Evolutionary conservation across 2,329 filamentous ascomycete genomes (phyloP).

Genomic region (Coniochaeta sp.): DNA sequence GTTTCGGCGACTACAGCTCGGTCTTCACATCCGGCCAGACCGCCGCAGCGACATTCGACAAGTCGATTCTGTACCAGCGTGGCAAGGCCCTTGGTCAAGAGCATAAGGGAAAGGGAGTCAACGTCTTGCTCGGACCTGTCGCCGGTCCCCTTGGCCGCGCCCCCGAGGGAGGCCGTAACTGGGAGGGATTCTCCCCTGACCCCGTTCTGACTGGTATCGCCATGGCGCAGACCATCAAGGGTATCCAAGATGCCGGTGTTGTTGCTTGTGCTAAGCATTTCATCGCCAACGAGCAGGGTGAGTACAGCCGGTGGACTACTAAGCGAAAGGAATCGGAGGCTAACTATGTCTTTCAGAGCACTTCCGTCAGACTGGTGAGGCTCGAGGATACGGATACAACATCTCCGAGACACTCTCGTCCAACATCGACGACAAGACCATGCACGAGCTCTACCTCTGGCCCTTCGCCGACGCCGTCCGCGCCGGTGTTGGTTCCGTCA

Average conservation of each 20-base stretch:
- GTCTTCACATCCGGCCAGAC: slow-evolving; percentile 76
- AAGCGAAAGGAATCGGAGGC: not conserved
- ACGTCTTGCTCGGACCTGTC: slow-evolving; percentile 67
- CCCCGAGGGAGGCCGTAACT: slow-evolving; percentile 63
- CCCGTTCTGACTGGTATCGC: slow-evolving; percentile 66
- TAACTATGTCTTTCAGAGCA: slow-evolving; percentile 41
- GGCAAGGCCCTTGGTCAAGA: slow-evolving; percentile 68
- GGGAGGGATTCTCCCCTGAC: slow-evolving; percentile 67
- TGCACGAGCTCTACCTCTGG: slow-evolving; percentile 59
- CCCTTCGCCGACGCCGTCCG: slow-evolving; percentile 56
- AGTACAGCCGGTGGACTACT: not conserved
- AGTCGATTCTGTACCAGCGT: slow-evolving; percentile 61
- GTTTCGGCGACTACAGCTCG: slow-evolving; percentile 70
- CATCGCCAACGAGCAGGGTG: slow-evolving; percentile 60
- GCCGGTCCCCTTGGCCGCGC: slow-evolving; percentile 64
- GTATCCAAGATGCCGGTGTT: slow-evolving; percentile 72
- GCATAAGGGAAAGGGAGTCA: slow-evolving; percentile 65
- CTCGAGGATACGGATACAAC: slow-evolving; percentile 51
- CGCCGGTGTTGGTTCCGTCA: slow-evolving; percentile 42
- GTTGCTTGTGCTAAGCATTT: slow-evolving; percentile 74
- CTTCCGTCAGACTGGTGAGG: slow-evolving; percentile 57
- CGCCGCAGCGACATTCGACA: slow-evolving; percentile 77
- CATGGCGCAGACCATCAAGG: slow-evolving; percentile 67
- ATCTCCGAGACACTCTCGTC: slow-evolving; percentile 49
- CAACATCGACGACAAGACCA: slow-evolving; percentile 51